Evolutionary conservation across 345 rosid species (phyloP), one percentile per base, ranked within the genome.

Genomic region (Melastoma malabathricum): DNA sequence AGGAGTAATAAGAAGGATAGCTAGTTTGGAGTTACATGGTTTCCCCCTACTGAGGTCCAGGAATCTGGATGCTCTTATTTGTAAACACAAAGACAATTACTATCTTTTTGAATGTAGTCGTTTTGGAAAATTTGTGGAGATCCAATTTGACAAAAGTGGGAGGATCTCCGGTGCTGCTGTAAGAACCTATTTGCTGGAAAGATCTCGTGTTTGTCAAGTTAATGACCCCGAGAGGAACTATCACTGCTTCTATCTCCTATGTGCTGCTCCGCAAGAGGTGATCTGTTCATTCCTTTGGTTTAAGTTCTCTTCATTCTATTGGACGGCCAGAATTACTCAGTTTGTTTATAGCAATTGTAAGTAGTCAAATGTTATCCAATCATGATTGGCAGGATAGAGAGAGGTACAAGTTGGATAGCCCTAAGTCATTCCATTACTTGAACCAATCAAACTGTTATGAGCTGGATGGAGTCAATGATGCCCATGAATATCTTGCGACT

Each of bases 191-290:
- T 65, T 92, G 75, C 82, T 92, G 46, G 98, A 92, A 70, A 76
- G 98, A 52, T 92, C 98, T 67, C 98, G 98, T 60, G 98, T 92
- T 66, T 92, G 98, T 79, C 98, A 92, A 79, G 74, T 87, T 74
- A 84, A 95, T 56, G 75, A 79, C 65, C 98, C 98, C 63, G 98
- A 92, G 75, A 83, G 98, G 81, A 92, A 88, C 64, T 92, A 92
- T 60, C 98, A 92, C 56, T 84, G 95, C 65, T 92, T 92, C 72
- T 92, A 92, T 73, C 83, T 87, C 58, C 88, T 92, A 43, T 92
- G 98, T 77, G 86, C 97, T 20, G 95, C 97, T 52, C 97, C 97
- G 5, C 88, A 72, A 16, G 98, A 92, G 95, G 98, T 92, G 77
- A 57, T 69, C 59, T 59, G 38, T 46, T 10, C 18, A 43, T 15